A percentile compares a stretch with the other conserved stretches of the same genome.
Evolutionary conservation across 768 basidiomycete genomes (phyloP).

Genomic region (Roridomyces roridus): DNA sequence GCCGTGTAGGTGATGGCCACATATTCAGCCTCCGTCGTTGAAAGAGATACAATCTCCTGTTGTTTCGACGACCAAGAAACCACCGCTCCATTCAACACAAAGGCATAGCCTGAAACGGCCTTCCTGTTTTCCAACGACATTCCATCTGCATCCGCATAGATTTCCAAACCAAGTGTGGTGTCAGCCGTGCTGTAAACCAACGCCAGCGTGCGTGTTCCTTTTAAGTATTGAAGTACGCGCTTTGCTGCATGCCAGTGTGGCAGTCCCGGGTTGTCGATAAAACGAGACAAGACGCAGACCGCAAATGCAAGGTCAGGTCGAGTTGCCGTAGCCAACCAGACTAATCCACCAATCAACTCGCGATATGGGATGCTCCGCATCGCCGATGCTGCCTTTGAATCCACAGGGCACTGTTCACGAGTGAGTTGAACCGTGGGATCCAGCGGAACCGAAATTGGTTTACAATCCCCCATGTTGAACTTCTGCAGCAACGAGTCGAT

Average conservation of each 20-base stretch:
- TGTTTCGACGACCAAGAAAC: no score
- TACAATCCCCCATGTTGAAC: slow-evolving; percentile 21
- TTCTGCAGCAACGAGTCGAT: slow-evolving; percentile 31
- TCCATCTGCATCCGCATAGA: neutral
- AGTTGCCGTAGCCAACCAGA: slow-evolving; percentile 4
- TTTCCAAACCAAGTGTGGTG: neutral
- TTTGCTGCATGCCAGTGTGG: neutral
- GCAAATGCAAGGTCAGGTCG: neutral
- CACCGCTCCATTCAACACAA: no score
- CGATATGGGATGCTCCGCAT: no score
- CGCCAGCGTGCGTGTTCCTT: no score
- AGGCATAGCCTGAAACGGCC: neutral
- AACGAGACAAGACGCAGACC: neutral
- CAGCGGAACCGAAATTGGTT: no score
- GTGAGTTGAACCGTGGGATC: slow-evolving; percentile 10
- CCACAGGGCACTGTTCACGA: slow-evolving; percentile 7
- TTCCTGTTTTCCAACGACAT: slow-evolving; percentile 3
- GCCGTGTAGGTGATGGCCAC: no score
- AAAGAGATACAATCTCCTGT: no score
- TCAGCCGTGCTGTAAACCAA: no score
- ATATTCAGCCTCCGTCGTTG: no score
- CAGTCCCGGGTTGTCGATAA: neutral
- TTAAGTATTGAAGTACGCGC: no score
- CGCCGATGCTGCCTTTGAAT: neutral
- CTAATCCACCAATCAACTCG: no score